Evolutionary conservation across 495 filamentous ascomycete species (phyloP).

Genomic region (Apiosordaria backusii): DNA sequence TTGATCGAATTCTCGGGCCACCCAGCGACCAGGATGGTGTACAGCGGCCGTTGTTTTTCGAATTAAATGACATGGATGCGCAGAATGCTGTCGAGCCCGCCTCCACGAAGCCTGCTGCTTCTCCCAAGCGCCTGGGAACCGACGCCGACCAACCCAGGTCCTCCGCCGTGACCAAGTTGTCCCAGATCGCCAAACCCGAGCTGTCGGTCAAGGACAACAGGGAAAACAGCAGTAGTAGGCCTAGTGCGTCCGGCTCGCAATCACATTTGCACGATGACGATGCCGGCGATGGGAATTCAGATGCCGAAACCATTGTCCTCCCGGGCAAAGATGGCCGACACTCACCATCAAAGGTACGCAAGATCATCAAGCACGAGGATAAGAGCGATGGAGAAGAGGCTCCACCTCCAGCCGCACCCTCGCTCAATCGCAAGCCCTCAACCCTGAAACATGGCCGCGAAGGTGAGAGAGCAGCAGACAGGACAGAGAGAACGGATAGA

Average conservation of each 20-base stretch:
- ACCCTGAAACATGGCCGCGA: constrained; percentile 30
- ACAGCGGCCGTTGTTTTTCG: constrained; percentile 43
- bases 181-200: constrained; percentile 26
- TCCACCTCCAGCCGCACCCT: constrained; percentile 20
- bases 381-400: constrained; percentile 51
- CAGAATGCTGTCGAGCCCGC: constrained; percentile 57
- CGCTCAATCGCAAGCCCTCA: constrained; percentile 34
- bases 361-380: constrained; percentile 68
- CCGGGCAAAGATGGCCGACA: constrained; percentile 63
- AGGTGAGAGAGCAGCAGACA: constrained; percentile 23
- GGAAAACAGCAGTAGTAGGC: constrained; percentile 13
- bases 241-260: constrained; percentile 17
- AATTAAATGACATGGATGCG: constrained; percentile 59
- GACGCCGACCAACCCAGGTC: constrained; percentile 40
- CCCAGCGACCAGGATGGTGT: constrained; percentile 53
- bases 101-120: constrained; percentile 52
- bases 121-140: constrained; percentile 43
- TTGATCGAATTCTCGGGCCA: constrained; percentile 27
- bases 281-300: constrained; percentile 59
- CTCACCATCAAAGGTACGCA: constrained; percentile 64
- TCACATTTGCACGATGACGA: constrained; percentile 36
- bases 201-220: constrained; percentile 22
- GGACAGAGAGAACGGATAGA: constrained; percentile 25
- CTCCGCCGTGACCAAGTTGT: constrained; percentile 36
- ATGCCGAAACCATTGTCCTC: constrained; percentile 77